Evolutionary conservation across 2,329 filamentous ascomycete species (phyloP), one percentile per base, ranked within the genome.

Genomic region (Ophiostoma australiae): DNA sequence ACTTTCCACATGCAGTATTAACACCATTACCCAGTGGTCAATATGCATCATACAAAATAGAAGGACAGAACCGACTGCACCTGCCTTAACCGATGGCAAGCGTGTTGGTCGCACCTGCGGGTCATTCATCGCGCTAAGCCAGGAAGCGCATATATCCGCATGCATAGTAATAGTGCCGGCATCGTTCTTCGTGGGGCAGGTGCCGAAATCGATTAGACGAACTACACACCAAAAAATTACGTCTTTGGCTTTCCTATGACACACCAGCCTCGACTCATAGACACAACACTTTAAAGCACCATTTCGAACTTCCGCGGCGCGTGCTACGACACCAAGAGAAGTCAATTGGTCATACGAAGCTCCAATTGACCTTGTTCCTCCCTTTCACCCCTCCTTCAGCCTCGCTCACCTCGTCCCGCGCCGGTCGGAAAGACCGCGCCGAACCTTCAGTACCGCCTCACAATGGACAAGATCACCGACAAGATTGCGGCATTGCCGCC

Each of bases 401-500:
- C 61, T 65, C 61, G 61, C 33, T 6, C 33, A 65, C 33, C 20
- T 65, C 20, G 31, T 23, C 61, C 61, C 33, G 61, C 33, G 61
- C 33, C 20, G 61, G 61, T 37, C 61, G 58, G 58, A 35, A 20
- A 63, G 58, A 63, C 58, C 31, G 33, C 61, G 61, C 33, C 61
- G 33, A 65, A 39, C 61, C 20, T 35, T 20, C 11, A 6, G 15
- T 31, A 31, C 8, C 6, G 31, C 61, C 8, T 23, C 39, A 15
- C 23, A 41, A 92, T 92, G 90, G 90, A 93, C 83, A 95, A 92
- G 82, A 94, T 97, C 79, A 97, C 93, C 74, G 91, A 96, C 85
- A 97, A 97, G 85, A 94, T 98, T 78, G 91, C 92, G 81, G 92
- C 93, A 73, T 83, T 99, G 82, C 91, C 92, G 80, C 87, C 90